Evolutionary conservation across 768 basidiomycete genomes (phyloP), one percentile per base, ranked within the genome.

Genomic region (Boletus patriciae): DNA sequence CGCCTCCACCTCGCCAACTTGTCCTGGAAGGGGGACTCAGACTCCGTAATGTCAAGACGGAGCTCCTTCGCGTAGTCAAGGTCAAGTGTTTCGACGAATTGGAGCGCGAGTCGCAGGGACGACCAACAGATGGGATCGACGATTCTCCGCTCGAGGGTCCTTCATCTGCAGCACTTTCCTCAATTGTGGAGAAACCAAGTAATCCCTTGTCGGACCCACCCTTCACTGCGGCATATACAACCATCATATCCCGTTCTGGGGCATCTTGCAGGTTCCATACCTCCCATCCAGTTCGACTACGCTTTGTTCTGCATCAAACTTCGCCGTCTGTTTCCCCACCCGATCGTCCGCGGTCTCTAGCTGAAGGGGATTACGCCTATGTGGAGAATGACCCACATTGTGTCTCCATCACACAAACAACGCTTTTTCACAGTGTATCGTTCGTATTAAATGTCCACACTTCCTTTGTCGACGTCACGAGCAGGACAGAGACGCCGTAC

Each of bases 261-360:
- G 94, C 94, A 42, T 88, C 92, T 19, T 94, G 93, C 70, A 86
- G 93, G 45, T 94, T 97, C 68, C 94, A 97, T 62, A 83, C 86
- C 0, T 79, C 83, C 44, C 82, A 81, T 15, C 80, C 88, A 4
- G 82, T 94, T 57, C 88, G 81, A 61, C 78, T 92, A 38, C 84
- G 93, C 4, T 90, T 98, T 57, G 76, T 95, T 29, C 77, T 98
- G 16, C 92, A 92, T 64, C 86, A 83, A 50, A 74, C 80, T 19
- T 76, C 78, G 5, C 76, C 80, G 19, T 72, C 77, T 49, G 69
- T 76, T 31, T 80, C 85, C n/a, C 78, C 84, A 16, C 62, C 78
- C 25, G 74, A 81, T 61, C 74, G 77, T 45, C 74, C 74, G 55
- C 71, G 72, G 53, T 76, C 76, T 66, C 73, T 82, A 45, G 77